Percentiles rank a stretch among this genome's conserved stretches.
Evolutionary conservation across 768 basidiomycete genomes (phyloP).

Genomic region (Rhizopogon vinicolor): DNA sequence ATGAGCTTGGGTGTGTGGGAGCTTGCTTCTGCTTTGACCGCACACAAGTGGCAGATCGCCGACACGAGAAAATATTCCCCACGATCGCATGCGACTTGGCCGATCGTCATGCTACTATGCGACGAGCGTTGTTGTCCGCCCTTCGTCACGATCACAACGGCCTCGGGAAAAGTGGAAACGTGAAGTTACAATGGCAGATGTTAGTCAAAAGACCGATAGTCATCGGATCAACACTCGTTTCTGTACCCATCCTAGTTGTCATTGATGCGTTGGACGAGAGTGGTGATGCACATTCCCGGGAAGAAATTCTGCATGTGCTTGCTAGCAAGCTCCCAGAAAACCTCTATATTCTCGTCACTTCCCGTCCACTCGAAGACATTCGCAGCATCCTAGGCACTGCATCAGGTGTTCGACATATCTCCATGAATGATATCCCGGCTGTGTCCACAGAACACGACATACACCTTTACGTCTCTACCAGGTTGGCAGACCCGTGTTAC

Average conservation of each 20-base stretch:
- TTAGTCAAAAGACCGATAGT: too few relatives aligned
- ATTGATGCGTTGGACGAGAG: constrained; percentile 12
- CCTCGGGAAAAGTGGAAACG: too few relatives aligned
- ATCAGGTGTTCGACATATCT: too few relatives aligned
- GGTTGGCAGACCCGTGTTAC: too few relatives aligned
- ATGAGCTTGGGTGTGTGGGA: constrained; percentile 8
- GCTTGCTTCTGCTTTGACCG: constrained; percentile 11
- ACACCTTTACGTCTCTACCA: too few relatives aligned
- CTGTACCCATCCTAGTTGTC: constrained; percentile 16
- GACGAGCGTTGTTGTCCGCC: too few relatives aligned
- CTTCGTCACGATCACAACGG: too few relatives aligned
- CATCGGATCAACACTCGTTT: background rate
- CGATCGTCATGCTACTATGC: background rate
- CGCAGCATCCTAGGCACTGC: too few relatives aligned
- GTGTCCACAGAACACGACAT: too few relatives aligned
- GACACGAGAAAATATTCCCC: background rate
- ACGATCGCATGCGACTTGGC: background rate
- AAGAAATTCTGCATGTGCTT: constrained; percentile 9
- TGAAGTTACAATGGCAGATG: too few relatives aligned
- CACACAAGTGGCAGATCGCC: background rate
- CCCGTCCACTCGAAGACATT: too few relatives aligned
- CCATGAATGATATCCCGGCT: too few relatives aligned
- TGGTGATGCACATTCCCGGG: background rate
- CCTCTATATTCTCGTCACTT: background rate
- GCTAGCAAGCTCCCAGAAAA: background rate